Conservation (phyloP, 139 green algal species). For the Closterium sp. region DNA sequence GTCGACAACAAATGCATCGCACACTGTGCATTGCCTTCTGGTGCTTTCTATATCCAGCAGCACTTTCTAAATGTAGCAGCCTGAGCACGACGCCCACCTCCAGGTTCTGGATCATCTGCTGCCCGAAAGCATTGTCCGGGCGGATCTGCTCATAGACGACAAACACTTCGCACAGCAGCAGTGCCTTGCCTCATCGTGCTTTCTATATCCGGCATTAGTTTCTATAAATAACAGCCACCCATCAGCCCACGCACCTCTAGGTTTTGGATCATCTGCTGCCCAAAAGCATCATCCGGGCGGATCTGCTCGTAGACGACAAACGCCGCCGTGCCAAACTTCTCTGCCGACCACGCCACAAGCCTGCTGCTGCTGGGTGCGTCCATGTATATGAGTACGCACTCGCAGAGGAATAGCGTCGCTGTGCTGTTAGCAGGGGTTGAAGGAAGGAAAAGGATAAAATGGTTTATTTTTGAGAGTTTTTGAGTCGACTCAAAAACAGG, state of each 20-base stretch:
- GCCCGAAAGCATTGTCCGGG: not conserved
- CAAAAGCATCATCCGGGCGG: constrained; percentile 49
- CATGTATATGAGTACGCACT: constrained; percentile 59
- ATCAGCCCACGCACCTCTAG: constrained; percentile 28
- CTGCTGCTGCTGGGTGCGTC: not conserved
- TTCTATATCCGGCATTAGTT: too few relatives aligned
- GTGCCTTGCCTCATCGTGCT: too few relatives aligned
- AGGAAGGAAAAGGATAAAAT: not conserved
- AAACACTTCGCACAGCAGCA: not conserved
- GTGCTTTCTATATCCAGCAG: too few relatives aligned
- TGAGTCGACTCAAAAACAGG: too few relatives aligned
- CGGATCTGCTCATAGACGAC: not conserved
- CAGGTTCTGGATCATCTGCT: not conserved
- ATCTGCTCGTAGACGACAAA: constrained; percentile 59
- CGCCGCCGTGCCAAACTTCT: constrained; percentile 21
- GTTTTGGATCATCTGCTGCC: constrained; percentile 52
- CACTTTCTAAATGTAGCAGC: too few relatives aligned
- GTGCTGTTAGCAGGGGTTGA: constrained; percentile 8
- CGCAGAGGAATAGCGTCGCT: constrained; percentile 51
- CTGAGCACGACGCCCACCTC: not conserved
- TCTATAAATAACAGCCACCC: too few relatives aligned
- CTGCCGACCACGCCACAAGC: constrained; percentile 4
- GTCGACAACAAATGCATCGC: too few relatives aligned
- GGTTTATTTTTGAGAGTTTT: too few relatives aligned
- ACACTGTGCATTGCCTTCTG: too few relatives aligned